A percentile compares a stretch with the other conserved stretches of the same genome.
Evolutionary conservation across 2,329 filamentous ascomycete species (phyloP).

Genomic region (Aspergillus hortae): DNA sequence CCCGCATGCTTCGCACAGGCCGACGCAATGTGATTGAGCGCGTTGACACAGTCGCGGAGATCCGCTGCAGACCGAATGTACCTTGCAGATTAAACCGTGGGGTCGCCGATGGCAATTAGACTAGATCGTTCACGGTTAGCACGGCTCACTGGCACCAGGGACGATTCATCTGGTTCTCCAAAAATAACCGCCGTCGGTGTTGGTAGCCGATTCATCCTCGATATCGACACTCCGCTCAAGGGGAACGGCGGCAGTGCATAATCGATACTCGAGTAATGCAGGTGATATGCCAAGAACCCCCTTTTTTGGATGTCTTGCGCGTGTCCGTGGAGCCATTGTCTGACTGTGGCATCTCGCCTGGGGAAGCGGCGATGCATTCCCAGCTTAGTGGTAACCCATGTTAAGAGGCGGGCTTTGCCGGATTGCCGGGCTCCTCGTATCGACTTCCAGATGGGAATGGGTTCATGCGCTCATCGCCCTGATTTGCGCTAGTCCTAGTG

Average conservation of each 20-base stretch:
- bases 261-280: neutral
- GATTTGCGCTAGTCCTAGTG: neutral
- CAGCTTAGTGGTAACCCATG: slow-evolving; percentile 14
- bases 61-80: neutral
- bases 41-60: neutral
- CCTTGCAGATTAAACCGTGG: slow-evolving; percentile 4
- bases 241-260: neutral
- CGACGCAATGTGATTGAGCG: neutral
- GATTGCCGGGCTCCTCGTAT: neutral
- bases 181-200: too few relatives aligned
- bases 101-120: neutral
- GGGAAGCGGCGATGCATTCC: slow-evolving; percentile 1
- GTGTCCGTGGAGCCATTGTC: neutral
- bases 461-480: neutral
- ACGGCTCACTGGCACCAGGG: too few relatives aligned
- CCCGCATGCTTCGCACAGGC: neutral
- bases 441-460: slow-evolving; percentile 1
- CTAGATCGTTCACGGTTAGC: neutral
- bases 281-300: neutral
- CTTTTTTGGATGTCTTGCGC: neutral
- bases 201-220: too few relatives aligned
- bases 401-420: slow-evolving; percentile 6
- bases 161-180: too few relatives aligned
- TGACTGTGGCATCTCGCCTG: neutral
- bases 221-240: too few relatives aligned